Evolutionary conservation across 2,329 filamentous ascomycete genomes (phyloP), one percentile per base, ranked within the genome.

Genomic region (Colletotrichum somersetense): DNA sequence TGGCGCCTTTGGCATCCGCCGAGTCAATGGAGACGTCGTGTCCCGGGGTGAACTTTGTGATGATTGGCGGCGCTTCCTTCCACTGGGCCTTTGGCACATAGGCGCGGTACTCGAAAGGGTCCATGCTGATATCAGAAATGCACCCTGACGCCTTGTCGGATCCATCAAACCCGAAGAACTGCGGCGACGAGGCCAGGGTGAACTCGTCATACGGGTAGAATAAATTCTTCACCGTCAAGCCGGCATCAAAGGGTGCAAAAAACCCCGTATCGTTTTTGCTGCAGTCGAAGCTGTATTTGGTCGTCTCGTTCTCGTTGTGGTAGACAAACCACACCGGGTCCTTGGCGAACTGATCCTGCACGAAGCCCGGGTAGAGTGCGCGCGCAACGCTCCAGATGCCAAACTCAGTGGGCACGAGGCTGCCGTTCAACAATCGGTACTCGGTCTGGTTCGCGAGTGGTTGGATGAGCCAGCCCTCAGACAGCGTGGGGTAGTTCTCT

Each of bases 381-480:
- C 90, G 86, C 56, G 87, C 77, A n/a, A 90, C 84, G 68, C 89
- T 90, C 87, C 88, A 92, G 74, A 92, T 84, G 16, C 89, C 79
- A 23, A 84, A 87, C 75, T 89, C 87, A 0, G 89, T 91, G 6
- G 84, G 80, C 2, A 84, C 84, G 62, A 84, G 83, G 20, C 86
- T 89, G 58, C 88, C 89, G n/a, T 81, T 20, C 82, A 81, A 61
- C 87, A 81, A 40, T 86, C 78, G 58, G 82, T 81, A 50, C 56
- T 70, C 53, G 5, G 88, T 90, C 75, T 88, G 83, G 56, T 88
- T 89, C 0, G 89, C 46, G 4, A 50, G 46, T 50, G 46, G 46
- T 14, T 50, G 46, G 46, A 50, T 50, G 10, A 50, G 46, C 46
- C n/a, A 50, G 46, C 46, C 46, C 6, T 50, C 46, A 2, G 46